Evolutionary conservation across 495 filamentous ascomycete species (phyloP).

Genomic region (Ramalina intermedia): DNA sequence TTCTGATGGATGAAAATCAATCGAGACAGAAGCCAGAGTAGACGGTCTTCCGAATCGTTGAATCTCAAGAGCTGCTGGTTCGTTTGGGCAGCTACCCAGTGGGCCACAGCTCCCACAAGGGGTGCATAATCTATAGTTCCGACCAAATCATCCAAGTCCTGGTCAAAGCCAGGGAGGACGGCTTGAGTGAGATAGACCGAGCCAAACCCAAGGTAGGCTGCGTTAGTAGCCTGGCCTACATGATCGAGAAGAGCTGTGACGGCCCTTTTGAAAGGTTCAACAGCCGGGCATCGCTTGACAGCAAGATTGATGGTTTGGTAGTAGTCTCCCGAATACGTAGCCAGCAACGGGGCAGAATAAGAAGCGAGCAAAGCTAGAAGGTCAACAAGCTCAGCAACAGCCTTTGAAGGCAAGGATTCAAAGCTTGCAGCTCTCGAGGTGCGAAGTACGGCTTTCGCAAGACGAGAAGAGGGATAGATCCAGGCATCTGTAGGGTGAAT

Average conservation of each 20-base stretch:
- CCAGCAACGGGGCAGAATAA: constrained; percentile 25
- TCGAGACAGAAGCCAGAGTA: constrained; percentile 66
- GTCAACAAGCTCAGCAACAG: constrained; percentile 24
- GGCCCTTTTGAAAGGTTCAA: constrained; percentile 18
- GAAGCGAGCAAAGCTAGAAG: constrained; percentile 26
- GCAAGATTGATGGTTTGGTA: constrained; percentile 30
- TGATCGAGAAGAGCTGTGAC: constrained; percentile 34
- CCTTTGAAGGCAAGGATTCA: constrained; percentile 11
- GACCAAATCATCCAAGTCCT: constrained; percentile 32
- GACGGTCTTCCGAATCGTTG: constrained; percentile 4
- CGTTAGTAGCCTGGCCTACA: background rate
- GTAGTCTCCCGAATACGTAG: constrained; percentile 27
- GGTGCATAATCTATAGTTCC: constrained; percentile 38
- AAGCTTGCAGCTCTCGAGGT: constrained; percentile 23
- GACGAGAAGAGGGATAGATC: constrained; percentile 30
- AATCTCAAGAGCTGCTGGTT: constrained; percentile 13
- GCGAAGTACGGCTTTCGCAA: constrained; percentile 31
- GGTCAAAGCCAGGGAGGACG: constrained; percentile 26
- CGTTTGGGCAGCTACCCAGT: constrained; percentile 19
- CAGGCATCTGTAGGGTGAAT: constrained; percentile 31
- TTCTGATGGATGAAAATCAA: constrained; percentile 59
- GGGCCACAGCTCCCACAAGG: constrained; percentile 32
- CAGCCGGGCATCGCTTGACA: constrained; percentile 17
- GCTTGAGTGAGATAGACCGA: constrained; percentile 38
- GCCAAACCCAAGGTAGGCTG: constrained; percentile 41